Base-by-base conservation (phyloP, 2,329 filamentous ascomycete species). In the Exophiala spinifera region DNA sequence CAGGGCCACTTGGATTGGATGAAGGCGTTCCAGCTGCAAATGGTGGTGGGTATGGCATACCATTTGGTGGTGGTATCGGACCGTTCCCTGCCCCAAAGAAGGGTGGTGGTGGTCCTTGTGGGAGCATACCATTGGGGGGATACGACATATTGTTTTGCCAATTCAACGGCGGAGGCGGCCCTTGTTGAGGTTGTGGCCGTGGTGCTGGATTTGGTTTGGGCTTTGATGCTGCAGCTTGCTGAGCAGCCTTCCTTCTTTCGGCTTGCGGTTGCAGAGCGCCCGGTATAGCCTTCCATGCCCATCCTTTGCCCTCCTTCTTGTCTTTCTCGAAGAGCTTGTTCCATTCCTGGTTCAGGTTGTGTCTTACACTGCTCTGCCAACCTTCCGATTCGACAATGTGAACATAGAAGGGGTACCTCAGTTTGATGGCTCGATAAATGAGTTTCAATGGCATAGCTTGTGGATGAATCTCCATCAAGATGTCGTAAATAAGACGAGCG, bases 351-450 rank as follows among this genome's bases (percentile, higher is more conserved):
- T 68, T 76, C 43, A 86, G 72, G 55, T 86, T 86, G 66, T 86
- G 83, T 31, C 83, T 78, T 34, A 86, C 82, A 72, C 82, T 85
- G 31, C 81, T 85, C 56, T 85, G 83, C 83, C 83, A 86, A 13
- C 83, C 83, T 60, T 79, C 78, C 1, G 82, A 84, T 50, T 78
- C 80, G 65, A 84, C 84, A 64, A 82, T 83, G 72, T 81, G 85
- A 64, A 74, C 74, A 63, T 77, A 77, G 63, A 80, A 85, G 1
- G 83, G 82, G 63, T 83, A 85, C 59, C 82, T 82, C 61, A 80
- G 73, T 66, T 83, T 81, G 52, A 86, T 78, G 39, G 80, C 80
- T 59, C 81, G 79, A 66, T 86, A 86, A 42, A 86, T 86, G 63
- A 85, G 81, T 64, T 85, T 83, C 25, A 86, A 70, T 44, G 84